Conservation (phyloP, 208 protist species). For the Crithidia brevicula region DNA sequence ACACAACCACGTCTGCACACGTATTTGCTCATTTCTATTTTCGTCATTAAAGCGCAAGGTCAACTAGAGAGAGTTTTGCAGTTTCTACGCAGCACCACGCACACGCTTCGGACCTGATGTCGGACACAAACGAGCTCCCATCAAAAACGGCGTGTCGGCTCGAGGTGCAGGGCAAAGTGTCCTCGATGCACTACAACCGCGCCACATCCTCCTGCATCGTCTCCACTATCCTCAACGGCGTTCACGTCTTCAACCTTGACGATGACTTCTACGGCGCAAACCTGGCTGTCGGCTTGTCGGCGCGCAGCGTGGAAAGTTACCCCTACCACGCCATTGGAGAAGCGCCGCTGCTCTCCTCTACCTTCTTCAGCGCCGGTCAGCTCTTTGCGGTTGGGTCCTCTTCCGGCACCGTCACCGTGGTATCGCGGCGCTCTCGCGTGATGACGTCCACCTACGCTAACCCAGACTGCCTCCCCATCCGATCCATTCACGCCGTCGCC, state of each 20-base stretch:
- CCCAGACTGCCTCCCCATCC: slow-evolving; percentile 33
- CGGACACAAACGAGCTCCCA: slow-evolving; percentile 11
- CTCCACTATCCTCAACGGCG: slow-evolving; percentile 48
- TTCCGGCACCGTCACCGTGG: slow-evolving; percentile 35
- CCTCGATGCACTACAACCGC: slow-evolving; percentile 38
- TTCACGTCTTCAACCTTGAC: slow-evolving; percentile 52
- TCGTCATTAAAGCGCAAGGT: no score
- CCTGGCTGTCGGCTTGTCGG: slow-evolving; percentile 26
- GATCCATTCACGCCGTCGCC: slow-evolving; percentile 31
- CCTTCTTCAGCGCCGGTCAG: slow-evolving; percentile 44
- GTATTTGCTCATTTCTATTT: no score
- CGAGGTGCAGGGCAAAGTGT: slow-evolving; percentile 47
- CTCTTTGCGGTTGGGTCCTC: slow-evolving; percentile 47
- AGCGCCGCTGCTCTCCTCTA: slow-evolving; percentile 45
- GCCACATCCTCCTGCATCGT: slow-evolving; percentile 51
- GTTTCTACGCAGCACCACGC: no score
- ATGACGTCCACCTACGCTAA: slow-evolving; percentile 38
- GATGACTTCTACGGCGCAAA: slow-evolving; percentile 43
- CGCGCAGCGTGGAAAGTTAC: slow-evolving; percentile 57
- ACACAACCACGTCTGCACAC: no score
- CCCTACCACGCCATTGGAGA: slow-evolving; percentile 39
- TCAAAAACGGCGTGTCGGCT: slow-evolving; percentile 45
- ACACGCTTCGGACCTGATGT: slow-evolving; percentile 2
- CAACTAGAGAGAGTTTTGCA: no score
- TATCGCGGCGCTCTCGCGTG: slow-evolving; percentile 43